These are phyloP conservation scores for Pleurotus giganteus DNA, from an alignment of 768 basidiomycete species.

Conservation along the genomic window DNA sequence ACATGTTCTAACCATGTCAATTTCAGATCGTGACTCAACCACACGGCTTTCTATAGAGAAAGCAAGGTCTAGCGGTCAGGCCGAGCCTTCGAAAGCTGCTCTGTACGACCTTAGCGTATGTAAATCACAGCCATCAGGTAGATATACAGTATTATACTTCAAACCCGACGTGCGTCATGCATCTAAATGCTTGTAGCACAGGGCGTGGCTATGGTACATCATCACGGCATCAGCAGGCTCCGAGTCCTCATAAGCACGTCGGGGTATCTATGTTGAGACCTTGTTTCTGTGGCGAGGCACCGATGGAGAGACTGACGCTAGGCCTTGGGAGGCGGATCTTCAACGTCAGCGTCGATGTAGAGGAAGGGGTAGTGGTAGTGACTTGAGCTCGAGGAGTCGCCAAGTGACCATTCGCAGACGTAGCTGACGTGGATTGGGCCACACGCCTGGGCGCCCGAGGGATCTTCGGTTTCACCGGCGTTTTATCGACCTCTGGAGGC, in stretches of 20 bases:
- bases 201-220: background rate
- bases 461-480: constrained; percentile 9
- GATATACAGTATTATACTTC: constrained; percentile 1
- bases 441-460: background rate
- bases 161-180: background rate
- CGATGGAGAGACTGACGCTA: constrained; percentile 21
- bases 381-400: constrained; percentile 26
- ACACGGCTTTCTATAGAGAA: background rate
- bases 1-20: too few relatives aligned
- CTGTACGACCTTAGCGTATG: background rate
- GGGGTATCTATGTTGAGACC: constrained; percentile 10
- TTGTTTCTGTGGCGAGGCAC: constrained; percentile 13
- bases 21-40: background rate
- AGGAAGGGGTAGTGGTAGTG: constrained; percentile 15
- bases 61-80: too few relatives aligned
- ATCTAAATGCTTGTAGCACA: background rate
- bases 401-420: constrained; percentile 16
- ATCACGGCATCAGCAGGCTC: constrained; percentile 20
- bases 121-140: background rate
- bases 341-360: constrained; percentile 38
- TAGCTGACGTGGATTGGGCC: constrained; percentile 12
- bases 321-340: constrained; percentile 56
- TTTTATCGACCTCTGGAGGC: constrained; percentile 8
- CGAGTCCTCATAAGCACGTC: constrained; percentile 10
- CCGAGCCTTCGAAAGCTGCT: background rate